Evolutionary conservation across 73 alveolate genomes (phyloP), one percentile per base, ranked within the genome.

Genomic region (Paraurostyla sp.): DNA sequence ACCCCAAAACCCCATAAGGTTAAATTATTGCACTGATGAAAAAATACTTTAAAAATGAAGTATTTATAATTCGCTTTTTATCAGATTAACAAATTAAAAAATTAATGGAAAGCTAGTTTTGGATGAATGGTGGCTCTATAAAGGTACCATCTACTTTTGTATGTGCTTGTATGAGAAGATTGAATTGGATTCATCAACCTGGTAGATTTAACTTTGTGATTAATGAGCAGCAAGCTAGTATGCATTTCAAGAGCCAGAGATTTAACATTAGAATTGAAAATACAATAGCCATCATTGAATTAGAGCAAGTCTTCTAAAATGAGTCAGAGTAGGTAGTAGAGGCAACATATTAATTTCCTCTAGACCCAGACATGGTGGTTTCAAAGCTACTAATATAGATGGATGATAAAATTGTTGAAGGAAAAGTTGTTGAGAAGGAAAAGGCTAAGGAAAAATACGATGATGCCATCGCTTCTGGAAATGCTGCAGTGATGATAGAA

Each of bases 381-480:
- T 15, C 81, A 4, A 35, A 38, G 57, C 71, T 88, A 0, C 46
- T 4, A 0, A 49, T 80, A 41, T 13, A 69, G 48, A 6, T 81
- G 9, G 95, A 82, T 42, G 95, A 71, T n/a, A 54, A 49, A 33
- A 87, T 76, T 57, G 92, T 93, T 13, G 87, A 84, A 46, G 94
- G 94, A 50, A 93, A 91, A 81, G 90, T 93, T 48, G 57, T 93
- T 71, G 94, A 87, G 54, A 95, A 93, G 86, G 93, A 91, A 80
- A 86, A 95, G 71, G 97, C 99, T 0, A 75, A 87, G 50, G 97
- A 95, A 89, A 91, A 87, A 81, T 95, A 93, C 80, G 96, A 80
- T 25, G 97, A 95, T 71, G 97, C 99, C 0, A 63, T 95, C 4
- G 99, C 99, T 30, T 50, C 76, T 29, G 97, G 97, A 42, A 91